Evolutionary conservation across 306 rosid species (phyloP), one percentile per base, ranked within the genome.

Genomic region (Quillaja saponaria): DNA sequence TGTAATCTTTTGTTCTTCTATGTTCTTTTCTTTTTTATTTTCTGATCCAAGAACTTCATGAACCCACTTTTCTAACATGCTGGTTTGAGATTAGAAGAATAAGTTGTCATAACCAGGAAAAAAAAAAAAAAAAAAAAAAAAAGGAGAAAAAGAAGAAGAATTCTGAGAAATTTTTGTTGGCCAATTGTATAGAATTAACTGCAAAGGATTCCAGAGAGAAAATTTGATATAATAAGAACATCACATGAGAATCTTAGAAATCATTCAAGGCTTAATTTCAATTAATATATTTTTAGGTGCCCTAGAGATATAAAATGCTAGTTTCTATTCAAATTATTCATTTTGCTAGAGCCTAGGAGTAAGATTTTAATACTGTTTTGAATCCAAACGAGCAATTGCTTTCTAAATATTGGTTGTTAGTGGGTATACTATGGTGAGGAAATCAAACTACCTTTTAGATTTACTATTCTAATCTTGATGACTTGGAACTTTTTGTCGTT

Each of bases 401-500:
- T 56, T 25, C 46, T 31, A 18, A 48, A 12, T 47, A 18, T 21
- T 49, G 42, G n/a, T n/a, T n/a, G n/a, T n/a, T n/a, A n/a, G n/a
- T n/a, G n/a, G n/a, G n/a, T n/a, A n/a, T n/a, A n/a, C n/a, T n/a
- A n/a, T n/a, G n/a, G n/a, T n/a, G n/a, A n/a, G n/a, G n/a, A n/a
- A n/a, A n/a, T n/a, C 17, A 35, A 54, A 33, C 20, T 54, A 44
- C 46, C 25, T 64, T 38, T 67, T 68, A 15, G 31, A 21, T 42
- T 45, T 55, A 34, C 44, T 17, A 11, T n/a, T 67, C 40, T 63
- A 35, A 53, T 34, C 13, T 31, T 10, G 33, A 49, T 64, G 63
- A 3, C 41, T 38, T 71, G 49, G 41, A 49, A 75, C n/a, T n/a
- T n/a, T n/a, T n/a, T n/a, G n/a, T n/a, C n/a, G n/a, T n/a, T n/a